A percentile compares a stretch with the other conserved stretches of the same genome.
phyloP scores from a whole-genome alignment of 176 grass and related monocot genomes.

The Cymbopogon citratus region DNA sequence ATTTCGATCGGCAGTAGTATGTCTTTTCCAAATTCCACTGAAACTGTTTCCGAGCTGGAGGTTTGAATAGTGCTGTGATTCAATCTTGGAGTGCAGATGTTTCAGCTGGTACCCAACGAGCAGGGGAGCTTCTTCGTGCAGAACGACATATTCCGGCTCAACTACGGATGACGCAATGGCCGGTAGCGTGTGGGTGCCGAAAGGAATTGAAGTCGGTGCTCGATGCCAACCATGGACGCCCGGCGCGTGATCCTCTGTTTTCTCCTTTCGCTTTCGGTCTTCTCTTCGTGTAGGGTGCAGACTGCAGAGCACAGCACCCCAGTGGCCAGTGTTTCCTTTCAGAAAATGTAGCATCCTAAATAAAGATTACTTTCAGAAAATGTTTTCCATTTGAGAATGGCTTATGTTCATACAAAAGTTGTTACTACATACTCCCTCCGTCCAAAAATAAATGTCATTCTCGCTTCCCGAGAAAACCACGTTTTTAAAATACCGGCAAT shows the following conservation, averaged over 20 bases:
- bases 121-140: constrained; percentile 79
- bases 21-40: not conserved
- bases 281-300: not conserved
- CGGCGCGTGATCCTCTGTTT: not conserved
- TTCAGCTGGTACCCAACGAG: constrained; percentile 67
- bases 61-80: not conserved
- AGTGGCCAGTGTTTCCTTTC: not conserved
- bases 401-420: not conserved
- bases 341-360: not conserved
- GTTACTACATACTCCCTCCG: no score
- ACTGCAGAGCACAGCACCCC: not conserved
- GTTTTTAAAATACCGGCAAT: no score
- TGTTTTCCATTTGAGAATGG: not conserved
- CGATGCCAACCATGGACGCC: not conserved
- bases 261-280: not conserved
- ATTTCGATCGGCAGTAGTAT: not conserved
- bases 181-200: constrained; percentile 19
- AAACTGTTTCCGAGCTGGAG: not conserved
- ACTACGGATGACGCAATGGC: constrained; percentile 44
- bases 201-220: constrained; percentile 25
- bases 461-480: no score
- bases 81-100: constrained; percentile 41
- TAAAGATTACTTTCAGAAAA: no score
- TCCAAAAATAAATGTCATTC: no score
- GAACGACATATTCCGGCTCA: constrained; percentile 91